Evolutionary conservation across 306 rosid genomes (phyloP), one percentile per base, ranked within the genome.

Genomic region (Calophaca sinica): DNA sequence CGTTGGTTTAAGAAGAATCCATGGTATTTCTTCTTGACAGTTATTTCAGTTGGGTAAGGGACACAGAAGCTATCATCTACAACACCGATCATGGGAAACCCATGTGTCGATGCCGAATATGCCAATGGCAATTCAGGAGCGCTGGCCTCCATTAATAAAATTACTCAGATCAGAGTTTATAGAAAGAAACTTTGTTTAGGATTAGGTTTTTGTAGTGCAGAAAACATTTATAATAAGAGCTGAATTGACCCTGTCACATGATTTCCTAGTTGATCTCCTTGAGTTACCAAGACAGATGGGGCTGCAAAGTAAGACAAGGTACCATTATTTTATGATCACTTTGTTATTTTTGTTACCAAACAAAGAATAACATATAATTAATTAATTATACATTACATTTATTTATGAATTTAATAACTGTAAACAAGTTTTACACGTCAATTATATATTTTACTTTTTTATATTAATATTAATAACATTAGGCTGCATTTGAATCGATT

Each of bases 61-160:
- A 29, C 69, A 57, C 81, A 81, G 61, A 74, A 81, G 38, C 63
- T 70, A 46, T 76, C 78, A 6, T 51, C 85, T 13, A 81, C 78
- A 7, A 75, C 74, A 54, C 36, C 54, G 1, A 64, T 14, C 15
- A 10, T 41, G 15, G 68, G 10, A 11, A 62, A 62, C 63, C 46
- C 77, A 42, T 5, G 49, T 54, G 33, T 29, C 38, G 38, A 33
- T 33, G 38, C 26, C 26, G 26, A 20, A 20, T 20, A 33, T 70
- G 36, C 73, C 33, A 36, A 32, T 52, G 33, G 12, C 9, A 57
- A 44, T 53, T 81, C 78, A 26, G 26, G 28, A 69, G 50, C 62
- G 6, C 57, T 44, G 28, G 75, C 62, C 35, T 77, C 75, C 82
- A 77, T 77, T 57, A 12, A 51, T 35, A 7, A 29, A 28, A 65